These are phyloP conservation scores for Mucor indicus DNA, from an alignment of 371 early-diverging fungal species.

Conservation along the genomic window DNA sequence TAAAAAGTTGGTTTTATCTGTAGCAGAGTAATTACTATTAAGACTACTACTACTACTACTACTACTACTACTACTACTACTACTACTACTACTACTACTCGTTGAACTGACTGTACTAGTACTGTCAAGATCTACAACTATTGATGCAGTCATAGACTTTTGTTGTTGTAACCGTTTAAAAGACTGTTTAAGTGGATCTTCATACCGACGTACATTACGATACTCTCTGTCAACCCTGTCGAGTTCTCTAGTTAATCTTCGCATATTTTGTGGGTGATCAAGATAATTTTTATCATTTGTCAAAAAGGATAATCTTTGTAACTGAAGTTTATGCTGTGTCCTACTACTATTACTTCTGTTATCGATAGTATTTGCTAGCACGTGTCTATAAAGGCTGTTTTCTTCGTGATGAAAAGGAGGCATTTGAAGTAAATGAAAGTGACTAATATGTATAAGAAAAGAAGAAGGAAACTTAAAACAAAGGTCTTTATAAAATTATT, in stretches of 20 bases:
- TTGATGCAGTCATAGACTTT: no score
- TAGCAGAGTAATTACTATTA: background rate
- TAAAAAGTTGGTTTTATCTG: conserved; percentile 8
- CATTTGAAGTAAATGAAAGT: no score
- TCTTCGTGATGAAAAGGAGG: conserved; percentile 4
- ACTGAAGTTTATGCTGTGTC: conserved; percentile 51
- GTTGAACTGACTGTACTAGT: background rate
- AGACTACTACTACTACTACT: conserved; percentile 1
- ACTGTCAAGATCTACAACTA: no score
- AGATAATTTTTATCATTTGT: conserved; percentile 50
- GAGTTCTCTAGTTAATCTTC: conserved; percentile 50
- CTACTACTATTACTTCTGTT: conserved; percentile 16
- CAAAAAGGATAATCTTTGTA: conserved; percentile 48
- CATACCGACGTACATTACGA: conserved; percentile 26
- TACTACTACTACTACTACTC: background rate
- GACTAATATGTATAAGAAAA: no score
- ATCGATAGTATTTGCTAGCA: background rate
- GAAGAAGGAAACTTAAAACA: no score
- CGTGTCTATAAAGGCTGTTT: conserved; percentile 3
- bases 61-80: background rate
- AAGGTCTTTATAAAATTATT: no score
- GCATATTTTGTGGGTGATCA: conserved; percentile 52
- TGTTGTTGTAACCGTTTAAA: conserved; percentile 23
- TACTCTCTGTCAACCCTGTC: conserved; percentile 56
- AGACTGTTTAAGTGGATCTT: conserved; percentile 40